These are phyloP conservation scores for Citrullus mucosospermus DNA, from an alignment of 306 rosid genomes.

Conservation along the genomic window DNA sequence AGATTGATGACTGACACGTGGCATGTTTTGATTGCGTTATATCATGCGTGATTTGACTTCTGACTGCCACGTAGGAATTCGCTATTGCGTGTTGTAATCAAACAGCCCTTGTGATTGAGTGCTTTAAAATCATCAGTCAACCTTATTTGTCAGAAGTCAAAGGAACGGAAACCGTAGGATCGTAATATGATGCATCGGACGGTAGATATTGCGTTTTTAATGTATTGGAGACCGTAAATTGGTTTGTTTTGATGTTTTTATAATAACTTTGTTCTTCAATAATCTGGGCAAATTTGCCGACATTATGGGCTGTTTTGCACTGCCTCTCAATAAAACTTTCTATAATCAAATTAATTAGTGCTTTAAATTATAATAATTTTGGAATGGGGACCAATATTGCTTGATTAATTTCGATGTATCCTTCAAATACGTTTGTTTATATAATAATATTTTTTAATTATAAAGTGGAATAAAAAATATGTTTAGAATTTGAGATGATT, in stretches of 20 bases:
- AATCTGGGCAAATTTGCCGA: neutral
- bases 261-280: neutral
- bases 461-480: neutral
- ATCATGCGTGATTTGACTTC: neutral
- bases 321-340: neutral
- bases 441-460: neutral
- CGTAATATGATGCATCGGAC: neutral
- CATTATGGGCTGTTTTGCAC: neutral
- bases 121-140: neutral
- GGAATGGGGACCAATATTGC: neutral
- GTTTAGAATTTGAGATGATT: no score
- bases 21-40: neutral
- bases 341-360: neutral
- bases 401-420: neutral
- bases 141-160: neutral
- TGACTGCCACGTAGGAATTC: neutral
- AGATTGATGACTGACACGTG: neutral
- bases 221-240: neutral
- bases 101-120: neutral
- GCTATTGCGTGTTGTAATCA: neutral
- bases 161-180: neutral
- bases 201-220: neutral
- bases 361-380: neutral
- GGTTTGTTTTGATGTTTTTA: neutral
- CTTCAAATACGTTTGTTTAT: no score